Percentiles rank a stretch among this genome's conserved stretches.
Conservation (phyloP, 129 eudicot species). For the Centella asiatica region DNA sequence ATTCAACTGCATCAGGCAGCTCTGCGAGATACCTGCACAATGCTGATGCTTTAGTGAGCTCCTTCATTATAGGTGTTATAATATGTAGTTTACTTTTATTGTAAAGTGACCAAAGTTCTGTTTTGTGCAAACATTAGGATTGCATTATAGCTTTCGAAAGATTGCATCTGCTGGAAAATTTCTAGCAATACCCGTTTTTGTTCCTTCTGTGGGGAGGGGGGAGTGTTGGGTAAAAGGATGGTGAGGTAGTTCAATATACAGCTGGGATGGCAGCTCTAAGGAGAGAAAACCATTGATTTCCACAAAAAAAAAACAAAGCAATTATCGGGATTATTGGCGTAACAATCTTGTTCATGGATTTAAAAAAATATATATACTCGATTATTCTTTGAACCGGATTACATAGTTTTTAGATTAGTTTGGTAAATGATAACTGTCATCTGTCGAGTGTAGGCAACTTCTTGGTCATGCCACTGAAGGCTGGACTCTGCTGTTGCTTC, state of each 20-base stretch:
- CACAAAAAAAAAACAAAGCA: slow-evolving; percentile 21
- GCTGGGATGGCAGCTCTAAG: slow-evolving; percentile 2
- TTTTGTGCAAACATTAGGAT: slow-evolving; percentile 10
- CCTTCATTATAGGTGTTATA: slow-evolving; percentile 18
- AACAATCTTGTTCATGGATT: slow-evolving; percentile 7
- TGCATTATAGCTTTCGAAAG: too few species aligned
- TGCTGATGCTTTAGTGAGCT: slow-evolving; percentile 14
- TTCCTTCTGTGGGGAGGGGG: slow-evolving; percentile 12
- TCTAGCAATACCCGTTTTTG: slow-evolving; percentile 45
- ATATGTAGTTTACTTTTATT: slow-evolving; percentile 27
- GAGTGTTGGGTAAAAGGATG: slow-evolving; percentile 15
- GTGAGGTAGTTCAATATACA: slow-evolving; percentile 20
- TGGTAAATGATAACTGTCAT: not conserved
- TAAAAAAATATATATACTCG: not conserved
- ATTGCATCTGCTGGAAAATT: not conserved
- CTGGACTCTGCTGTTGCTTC: too few species aligned
- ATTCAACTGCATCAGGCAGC: slow-evolving; percentile 48
- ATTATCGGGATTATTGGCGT: slow-evolving; percentile 12
- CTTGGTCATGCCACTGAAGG: not conserved
- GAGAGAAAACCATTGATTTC: slow-evolving; percentile 25
- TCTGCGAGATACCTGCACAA: slow-evolving; percentile 12
- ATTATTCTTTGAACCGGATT: not conserved
- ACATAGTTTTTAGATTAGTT: not conserved
- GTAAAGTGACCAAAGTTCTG: slow-evolving; percentile 19
- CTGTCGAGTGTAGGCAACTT: not conserved